Evolutionary conservation across 1,284 basidiomycete genomes (phyloP), one percentile per base, ranked within the genome.

Genomic region (Trichosporon coremiiforme): DNA sequence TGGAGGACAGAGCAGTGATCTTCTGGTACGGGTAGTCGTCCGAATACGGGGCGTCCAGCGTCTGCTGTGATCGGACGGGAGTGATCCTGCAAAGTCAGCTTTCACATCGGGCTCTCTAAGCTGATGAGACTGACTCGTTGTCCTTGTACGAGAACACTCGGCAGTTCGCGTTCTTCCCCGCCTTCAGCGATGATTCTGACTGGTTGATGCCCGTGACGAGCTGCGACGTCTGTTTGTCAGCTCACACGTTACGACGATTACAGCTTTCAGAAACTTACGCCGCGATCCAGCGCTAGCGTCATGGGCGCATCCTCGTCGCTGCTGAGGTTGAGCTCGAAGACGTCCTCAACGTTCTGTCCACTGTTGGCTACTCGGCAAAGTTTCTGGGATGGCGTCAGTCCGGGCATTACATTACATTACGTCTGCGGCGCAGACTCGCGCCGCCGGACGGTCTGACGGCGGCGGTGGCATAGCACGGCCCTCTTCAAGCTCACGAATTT

Each of bases 221-320:
- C 50, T 85, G 84, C 68, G 84, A 84, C 13, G 84, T 86, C 84
- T 88, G 80, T 45, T 9, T 20, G 53, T 45, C 53, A 62, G 29
- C 35, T 29, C 13, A 3, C 9, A 2, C 9, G 35, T 25, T 17
- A 47, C 2, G 5, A 22, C 10, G n/a, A 20, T 2, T 17, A 1
- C 5, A 31, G 31, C 66, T 17, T 4, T 1, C 17, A 22, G 12
- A 22, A 66, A 75, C 82, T 57, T 78, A 92, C 93, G 81, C 88
- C 82, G 15, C 85, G 83, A 78, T 91, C 85, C 9, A 89, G 87
- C 13, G 90, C 90, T 86, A 97, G 90, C 78, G 94, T 95, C 92
- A 95, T 97, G 12, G 95, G 94, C 8, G 91, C 91, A 82, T 98
- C 95, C 79, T 95, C 94, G 38, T 89, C 91, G 65, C 84, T 87